Evolutionary conservation across 139 green algal species (phyloP), one percentile per base, ranked within the genome.

Genomic region (Chlorella sp.): DNA sequence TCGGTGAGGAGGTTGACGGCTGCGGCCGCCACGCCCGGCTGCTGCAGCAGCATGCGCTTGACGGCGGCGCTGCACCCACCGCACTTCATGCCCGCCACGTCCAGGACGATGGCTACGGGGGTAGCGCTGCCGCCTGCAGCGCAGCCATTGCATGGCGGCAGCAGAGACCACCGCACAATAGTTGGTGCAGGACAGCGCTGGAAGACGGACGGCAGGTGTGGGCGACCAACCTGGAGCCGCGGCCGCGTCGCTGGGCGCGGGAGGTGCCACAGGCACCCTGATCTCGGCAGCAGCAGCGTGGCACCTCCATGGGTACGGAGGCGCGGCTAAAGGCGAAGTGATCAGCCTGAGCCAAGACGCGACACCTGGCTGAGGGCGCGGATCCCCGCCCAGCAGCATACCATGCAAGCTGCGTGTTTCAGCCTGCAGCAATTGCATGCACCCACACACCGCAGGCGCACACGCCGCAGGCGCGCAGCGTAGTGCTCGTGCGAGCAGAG

Each of bases 1-100:
- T 88, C 82, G 1, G 88, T 94, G 27, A 95, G 55, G 69, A 95
- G 84, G 80, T 95, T 95, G 46, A 95, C 90, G 29, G 78, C 56
- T 1, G 90, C 90, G 4, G 12, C 61, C 11, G 73, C 29, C 31
- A 95, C 85, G 21, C 53, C 60, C 2, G 81, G 74, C 40, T 89
- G 78, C 42, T 70, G 76, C 41, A 62, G 27, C 60, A 95, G 82
- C 4, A 93, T 87, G 36, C 85, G 83, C 76, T 89, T 88, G n/a
- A 95, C 90, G 0, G 88, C 77, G 3, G 84, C 83, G 61, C 80
- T 85, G 85, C 90, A 95, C 15, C 90, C 90, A 3, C 88, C 90
- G 76, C 90, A 95, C 75, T 89, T 92, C 90, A 95, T 95, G 29
- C 77, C 77, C 12, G 33, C 46, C 43, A 95, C 90, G 36, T 91